Base-by-base conservation (phyloP, 2,329 filamentous ascomycete species). In the Colletotrichum incanum region DNA sequence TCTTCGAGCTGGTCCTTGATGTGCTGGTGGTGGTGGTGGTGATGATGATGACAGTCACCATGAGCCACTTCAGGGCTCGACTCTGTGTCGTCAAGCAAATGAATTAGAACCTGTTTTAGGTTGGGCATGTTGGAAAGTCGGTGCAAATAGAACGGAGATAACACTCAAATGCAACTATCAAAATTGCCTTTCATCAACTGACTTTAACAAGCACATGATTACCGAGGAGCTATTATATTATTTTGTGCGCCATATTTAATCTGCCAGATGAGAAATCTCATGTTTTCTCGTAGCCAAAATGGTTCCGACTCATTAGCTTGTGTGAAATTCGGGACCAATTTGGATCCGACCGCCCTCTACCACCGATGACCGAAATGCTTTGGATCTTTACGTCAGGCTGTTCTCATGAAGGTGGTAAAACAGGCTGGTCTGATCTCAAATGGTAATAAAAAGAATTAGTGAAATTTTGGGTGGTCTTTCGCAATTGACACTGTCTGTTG, bases 1-100 rank as follows among this genome's bases (percentile, higher is more conserved):
- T 76, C 59, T 1, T 72, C 60, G 1, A 69, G 50, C 9, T 74
- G 69, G 11, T 72, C 65, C 28, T 62, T 61, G 28, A 69, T 65
- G 12, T 72, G 71, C 9, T 43, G 43, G 23, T 59, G 56, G 7
- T 59, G 50, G 14, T 63, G 49, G n/a, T 68, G 34, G 16, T 60
- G 59, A 59, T 63, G 34, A n/a, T 60, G 59, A 59, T 63, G 69
- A 14, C 49, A 34, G 34, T 28, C 28, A 28, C 28, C 49, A 34
- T 60, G 37, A 16, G 7, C 16, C 7, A 43, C 18, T 5, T 45
- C 5, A 9, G 34, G 3, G 16, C 12, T 47, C 1, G 23, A 49
- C 3, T 60, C 39, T 3, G 65, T 20, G 60, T 72, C 59, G 11
- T 69, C 31, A 8, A 72, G 52, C 23, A 64, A 28, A 34, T 69